phyloP scores from a whole-genome alignment of 768 basidiomycete species.

The Podaxis sp. region DNA sequence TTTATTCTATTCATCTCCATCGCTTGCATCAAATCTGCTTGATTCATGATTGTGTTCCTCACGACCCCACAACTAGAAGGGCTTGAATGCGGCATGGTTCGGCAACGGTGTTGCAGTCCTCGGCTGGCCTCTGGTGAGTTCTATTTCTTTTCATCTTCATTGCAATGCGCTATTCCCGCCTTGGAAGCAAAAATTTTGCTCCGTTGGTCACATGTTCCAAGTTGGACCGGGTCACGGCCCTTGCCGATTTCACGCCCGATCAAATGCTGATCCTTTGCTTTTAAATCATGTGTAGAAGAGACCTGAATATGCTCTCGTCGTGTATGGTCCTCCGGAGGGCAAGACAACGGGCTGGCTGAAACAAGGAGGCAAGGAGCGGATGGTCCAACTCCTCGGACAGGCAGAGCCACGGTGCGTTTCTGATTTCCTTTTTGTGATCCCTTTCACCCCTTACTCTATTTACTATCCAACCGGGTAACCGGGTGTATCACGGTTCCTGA shows the following conservation, averaged over 20 bases:
- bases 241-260: constrained; percentile 28
- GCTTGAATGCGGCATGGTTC: constrained; percentile 27
- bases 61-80: constrained; percentile 21
- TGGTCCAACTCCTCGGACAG: background rate
- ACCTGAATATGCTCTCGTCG: constrained; percentile 3
- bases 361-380: background rate
- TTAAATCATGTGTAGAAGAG: constrained; percentile 38
- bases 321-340: constrained; percentile 7
- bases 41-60: constrained; percentile 30
- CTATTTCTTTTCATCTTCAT: background rate
- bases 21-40: constrained; percentile 16
- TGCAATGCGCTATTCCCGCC: constrained; percentile 31
- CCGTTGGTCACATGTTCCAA: constrained; percentile 29
- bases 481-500: background rate
- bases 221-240: constrained; percentile 28
- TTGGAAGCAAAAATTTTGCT: constrained; percentile 27
- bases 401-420: constrained; percentile 13
- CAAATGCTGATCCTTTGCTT: constrained; percentile 25
- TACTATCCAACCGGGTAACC: background rate
- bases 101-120: constrained; percentile 29
- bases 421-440: background rate
- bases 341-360: background rate
- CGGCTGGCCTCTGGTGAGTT: constrained; percentile 30
- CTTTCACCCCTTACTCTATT: background rate
- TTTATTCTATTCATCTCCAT: background rate